Evolutionary conservation across 805 yeast genomes (phyloP).

Genomic region (Saccharomycopsis sp.): DNA sequence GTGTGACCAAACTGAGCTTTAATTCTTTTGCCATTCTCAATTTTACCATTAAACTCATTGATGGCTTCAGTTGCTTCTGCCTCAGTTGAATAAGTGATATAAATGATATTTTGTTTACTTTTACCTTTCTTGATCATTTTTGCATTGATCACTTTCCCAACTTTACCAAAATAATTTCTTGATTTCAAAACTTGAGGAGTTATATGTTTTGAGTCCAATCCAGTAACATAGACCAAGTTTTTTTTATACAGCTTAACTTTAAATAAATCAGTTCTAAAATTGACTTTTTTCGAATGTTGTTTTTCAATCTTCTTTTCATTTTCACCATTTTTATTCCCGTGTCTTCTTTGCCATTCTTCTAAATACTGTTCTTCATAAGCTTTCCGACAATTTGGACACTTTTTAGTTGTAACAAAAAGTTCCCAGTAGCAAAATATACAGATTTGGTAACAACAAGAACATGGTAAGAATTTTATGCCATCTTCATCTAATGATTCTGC

Average conservation of each 20-base stretch:
- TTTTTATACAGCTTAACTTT: constrained; percentile 97
- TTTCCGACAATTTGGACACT: constrained; percentile 97
- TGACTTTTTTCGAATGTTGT: constrained; percentile 61
- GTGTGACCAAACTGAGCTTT: constrained; percentile 98
- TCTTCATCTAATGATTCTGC: constrained; percentile 96
- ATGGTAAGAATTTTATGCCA: constrained; percentile 95
- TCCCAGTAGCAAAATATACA: constrained; percentile 98
- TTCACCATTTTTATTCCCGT: constrained; percentile 75
- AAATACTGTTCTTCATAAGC: constrained; percentile 88
- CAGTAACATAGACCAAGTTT: constrained; percentile 93
- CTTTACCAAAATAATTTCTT: constrained; percentile 95
- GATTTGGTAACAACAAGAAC: constrained; percentile 99
- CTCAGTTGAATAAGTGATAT: constrained; percentile 84
- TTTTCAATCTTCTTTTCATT: constrained; percentile 89
- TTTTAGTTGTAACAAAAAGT: constrained; percentile 81
- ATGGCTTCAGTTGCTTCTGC: constrained; percentile 96
- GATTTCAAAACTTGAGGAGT: constrained; percentile 77
- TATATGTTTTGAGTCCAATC: no score
- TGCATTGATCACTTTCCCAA: constrained; percentile 88
- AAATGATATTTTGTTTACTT: constrained; percentile 63
- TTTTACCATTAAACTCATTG: constrained; percentile 81
- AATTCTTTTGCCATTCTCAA: constrained; percentile 81
- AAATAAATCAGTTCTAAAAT: no score
- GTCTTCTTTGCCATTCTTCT: constrained; percentile 75
- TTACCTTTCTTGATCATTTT: constrained; percentile 77